phyloP scores from a whole-genome alignment of 2,329 filamentous ascomycete genomes.

The Fusarium floridanum region DNA sequence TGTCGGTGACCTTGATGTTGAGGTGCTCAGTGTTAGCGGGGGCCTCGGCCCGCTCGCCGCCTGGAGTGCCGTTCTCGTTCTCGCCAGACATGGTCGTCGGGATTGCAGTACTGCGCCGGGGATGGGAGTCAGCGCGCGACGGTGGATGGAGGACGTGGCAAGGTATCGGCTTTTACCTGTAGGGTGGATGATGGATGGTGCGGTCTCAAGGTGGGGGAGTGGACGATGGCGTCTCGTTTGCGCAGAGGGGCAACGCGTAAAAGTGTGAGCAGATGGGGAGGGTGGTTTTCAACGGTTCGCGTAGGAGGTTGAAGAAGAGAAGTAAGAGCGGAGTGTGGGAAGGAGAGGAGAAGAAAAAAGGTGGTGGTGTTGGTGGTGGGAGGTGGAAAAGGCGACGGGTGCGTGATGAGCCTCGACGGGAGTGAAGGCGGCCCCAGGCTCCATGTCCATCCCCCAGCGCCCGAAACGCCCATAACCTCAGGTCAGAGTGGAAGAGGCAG shows the following conservation, averaged over 20 bases:
- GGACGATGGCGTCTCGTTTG: conserved; percentile 25
- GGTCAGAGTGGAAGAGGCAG: background rate
- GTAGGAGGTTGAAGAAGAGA: background rate
- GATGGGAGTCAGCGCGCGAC: conserved; percentile 31
- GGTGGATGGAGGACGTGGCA: conserved; percentile 19
- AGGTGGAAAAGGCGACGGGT: conserved; percentile 29
- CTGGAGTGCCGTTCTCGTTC: conserved; percentile 63
- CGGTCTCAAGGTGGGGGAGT: conserved; percentile 20
- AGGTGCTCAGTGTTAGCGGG: conserved; percentile 80
- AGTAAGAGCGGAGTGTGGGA: background rate
- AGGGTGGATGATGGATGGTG: conserved; percentile 5
- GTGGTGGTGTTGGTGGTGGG: conserved; percentile 29
- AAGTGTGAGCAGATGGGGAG: background rate
- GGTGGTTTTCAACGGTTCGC: background rate
- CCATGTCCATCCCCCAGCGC: background rate
- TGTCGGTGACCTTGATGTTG: conserved; percentile 99
- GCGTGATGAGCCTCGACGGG: conserved; percentile 36
- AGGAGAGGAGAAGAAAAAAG: conserved; percentile 9
- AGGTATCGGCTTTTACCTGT: conserved; percentile 28
- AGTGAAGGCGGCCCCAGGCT: conserved; percentile 28
- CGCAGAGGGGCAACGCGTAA: background rate
- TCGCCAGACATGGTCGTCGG: conserved; percentile 60
- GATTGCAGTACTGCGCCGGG: conserved; percentile 11
- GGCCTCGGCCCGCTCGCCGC: conserved; percentile 59
- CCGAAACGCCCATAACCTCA: background rate